Evolutionary conservation across 2,329 filamentous ascomycete species (phyloP).

Genomic region (Neoarthrinium moseri): DNA sequence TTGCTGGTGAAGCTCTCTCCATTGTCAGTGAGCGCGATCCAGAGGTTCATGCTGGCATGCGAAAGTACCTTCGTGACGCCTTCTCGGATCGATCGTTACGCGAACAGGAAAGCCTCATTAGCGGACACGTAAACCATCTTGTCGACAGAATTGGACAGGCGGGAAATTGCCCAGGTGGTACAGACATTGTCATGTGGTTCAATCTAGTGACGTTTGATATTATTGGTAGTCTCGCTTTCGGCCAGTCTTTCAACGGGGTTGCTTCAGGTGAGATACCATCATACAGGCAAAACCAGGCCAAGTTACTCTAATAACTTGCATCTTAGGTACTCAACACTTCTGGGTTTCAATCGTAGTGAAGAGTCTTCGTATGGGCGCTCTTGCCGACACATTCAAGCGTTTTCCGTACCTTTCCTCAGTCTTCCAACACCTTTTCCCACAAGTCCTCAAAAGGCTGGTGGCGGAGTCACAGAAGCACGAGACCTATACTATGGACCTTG

Average conservation of each 20-base stretch:
- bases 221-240: conserved; percentile 19
- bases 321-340: too few relatives aligned
- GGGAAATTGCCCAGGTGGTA: conserved; percentile 12
- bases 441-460: too few relatives aligned
- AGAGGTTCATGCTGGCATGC: too few relatives aligned
- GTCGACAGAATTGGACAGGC: conserved; percentile 15
- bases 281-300: background rate
- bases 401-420: too few relatives aligned
- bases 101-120: too few relatives aligned
- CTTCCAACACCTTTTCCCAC: too few relatives aligned
- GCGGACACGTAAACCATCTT: conserved; percentile 24
- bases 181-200: conserved; percentile 12
- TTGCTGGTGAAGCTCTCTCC: too few relatives aligned
- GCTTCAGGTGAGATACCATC: conserved; percentile 10
- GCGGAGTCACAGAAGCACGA: conserved; percentile 13
- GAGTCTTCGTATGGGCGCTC: conserved; percentile 20
- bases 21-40: too few relatives aligned
- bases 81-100: too few relatives aligned
- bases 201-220: conserved; percentile 21
- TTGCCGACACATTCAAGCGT: conserved; percentile 12
- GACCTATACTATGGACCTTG: background rate
- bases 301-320: too few relatives aligned
- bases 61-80: too few relatives aligned
- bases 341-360: conserved; percentile 13
- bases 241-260: conserved; percentile 17